Conservation (phyloP, 2,329 filamentous ascomycete genomes). For the Arthrobotrys megalospora region DNA sequence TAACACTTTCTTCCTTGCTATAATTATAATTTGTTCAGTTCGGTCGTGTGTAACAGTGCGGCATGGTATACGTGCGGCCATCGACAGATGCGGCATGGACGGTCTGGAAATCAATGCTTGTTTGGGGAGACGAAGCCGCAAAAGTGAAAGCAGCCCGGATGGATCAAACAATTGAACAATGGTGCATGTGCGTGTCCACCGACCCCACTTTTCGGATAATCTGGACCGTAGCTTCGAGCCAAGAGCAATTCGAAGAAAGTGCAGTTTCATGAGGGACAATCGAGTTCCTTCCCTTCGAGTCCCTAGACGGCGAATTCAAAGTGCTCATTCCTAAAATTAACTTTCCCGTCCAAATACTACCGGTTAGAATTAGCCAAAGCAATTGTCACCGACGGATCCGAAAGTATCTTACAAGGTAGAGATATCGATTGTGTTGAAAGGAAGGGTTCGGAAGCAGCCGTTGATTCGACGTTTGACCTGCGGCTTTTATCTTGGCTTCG, state of each 20-base stretch:
- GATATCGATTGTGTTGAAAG: constrained; percentile 17
- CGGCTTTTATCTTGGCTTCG: constrained; percentile 47
- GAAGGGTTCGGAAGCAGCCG: constrained; percentile 45
- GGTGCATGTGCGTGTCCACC: constrained; percentile 31
- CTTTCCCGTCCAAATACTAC: neutral
- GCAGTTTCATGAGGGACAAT: constrained; percentile 4
- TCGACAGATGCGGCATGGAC: too few relatives aligned
- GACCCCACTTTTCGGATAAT: constrained; percentile 61
- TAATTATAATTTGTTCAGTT: neutral
- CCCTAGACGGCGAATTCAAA: neutral
- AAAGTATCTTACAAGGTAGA: neutral
- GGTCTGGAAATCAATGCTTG: constrained; percentile 17
- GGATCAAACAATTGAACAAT: neutral
- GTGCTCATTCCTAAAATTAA: neutral
- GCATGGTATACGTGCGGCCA: too few relatives aligned
- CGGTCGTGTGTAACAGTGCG: neutral
- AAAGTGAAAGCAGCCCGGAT: constrained; percentile 5
- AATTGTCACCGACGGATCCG: neutral
- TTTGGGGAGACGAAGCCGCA: constrained; percentile 25
- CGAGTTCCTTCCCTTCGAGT: neutral
- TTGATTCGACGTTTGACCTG: constrained; percentile 23
- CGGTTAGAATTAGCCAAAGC: neutral
- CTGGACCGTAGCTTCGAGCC: constrained; percentile 25
- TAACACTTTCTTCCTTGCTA: too few relatives aligned
- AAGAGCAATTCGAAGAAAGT: constrained; percentile 13